Evolutionary conservation across 2,329 filamentous ascomycete genomes (phyloP).

Genomic region (Colletotrichum liriopes): DNA sequence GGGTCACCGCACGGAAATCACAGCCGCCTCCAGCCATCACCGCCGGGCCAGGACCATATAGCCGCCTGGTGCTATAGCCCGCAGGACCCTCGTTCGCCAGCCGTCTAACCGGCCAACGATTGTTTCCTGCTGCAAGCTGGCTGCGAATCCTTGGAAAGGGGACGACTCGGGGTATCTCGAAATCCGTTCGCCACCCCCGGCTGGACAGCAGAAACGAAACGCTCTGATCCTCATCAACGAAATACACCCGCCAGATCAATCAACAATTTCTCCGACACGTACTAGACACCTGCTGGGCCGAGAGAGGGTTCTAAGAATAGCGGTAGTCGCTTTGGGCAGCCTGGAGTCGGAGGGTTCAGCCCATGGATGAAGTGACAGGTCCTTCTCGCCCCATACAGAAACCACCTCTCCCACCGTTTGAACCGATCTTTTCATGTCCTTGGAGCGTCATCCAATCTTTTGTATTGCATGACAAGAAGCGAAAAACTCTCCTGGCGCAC

Average conservation of each 20-base stretch:
- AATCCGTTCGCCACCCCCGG: slow-evolving; percentile 1
- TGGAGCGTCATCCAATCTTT: slow-evolving; percentile 27
- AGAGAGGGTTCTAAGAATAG: slow-evolving; percentile 23
- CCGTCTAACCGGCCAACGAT: slow-evolving; percentile 1
- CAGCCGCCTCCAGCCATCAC: slow-evolving; percentile 15
- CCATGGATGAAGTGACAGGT: slow-evolving; percentile 18
- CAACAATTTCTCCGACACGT: neutral
- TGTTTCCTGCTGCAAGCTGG: slow-evolving; percentile 17
- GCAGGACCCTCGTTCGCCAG: slow-evolving; percentile 16
- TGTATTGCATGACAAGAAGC: neutral
- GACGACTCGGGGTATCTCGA: slow-evolving; percentile 13
- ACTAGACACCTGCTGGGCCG: neutral
- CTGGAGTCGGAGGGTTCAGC: slow-evolving; percentile 7
- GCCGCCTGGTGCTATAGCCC: slow-evolving; percentile 28
- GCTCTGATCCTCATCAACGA: slow-evolving; percentile 3
- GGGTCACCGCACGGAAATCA: slow-evolving; percentile 2
- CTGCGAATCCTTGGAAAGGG: neutral
- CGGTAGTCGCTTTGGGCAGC: slow-evolving; percentile 6
- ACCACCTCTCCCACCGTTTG: slow-evolving; percentile 17
- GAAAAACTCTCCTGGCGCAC: slow-evolving; percentile 1
- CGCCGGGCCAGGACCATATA: slow-evolving; percentile 5
- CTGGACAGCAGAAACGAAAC: slow-evolving; percentile 31
- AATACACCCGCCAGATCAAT: neutral
- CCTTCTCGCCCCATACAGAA: slow-evolving; percentile 5
- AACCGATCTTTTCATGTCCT: slow-evolving; percentile 17